These are phyloP conservation scores for Panicum virgatum DNA, from an alignment of 202 grass and related monocot genomes.

Conservation along the genomic window DNA sequence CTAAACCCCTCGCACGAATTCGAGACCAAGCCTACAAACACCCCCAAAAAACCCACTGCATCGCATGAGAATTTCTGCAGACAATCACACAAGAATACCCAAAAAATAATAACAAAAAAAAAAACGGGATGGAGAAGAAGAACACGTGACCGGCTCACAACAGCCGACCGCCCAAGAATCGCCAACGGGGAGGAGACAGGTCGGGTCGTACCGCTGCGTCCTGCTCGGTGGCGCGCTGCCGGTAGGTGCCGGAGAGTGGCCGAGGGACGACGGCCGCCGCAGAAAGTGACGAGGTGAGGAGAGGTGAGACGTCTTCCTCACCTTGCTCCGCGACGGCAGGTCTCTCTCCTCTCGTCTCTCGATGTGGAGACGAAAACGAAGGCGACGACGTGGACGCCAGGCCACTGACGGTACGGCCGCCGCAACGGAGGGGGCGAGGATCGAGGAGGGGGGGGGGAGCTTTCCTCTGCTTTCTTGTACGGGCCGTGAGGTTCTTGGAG, in stretches of 20 bases:
- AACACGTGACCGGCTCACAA: constrained; percentile 1
- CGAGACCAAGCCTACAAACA: not conserved
- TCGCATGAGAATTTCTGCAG: not conserved
- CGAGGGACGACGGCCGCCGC: not conserved
- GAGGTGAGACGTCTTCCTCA: constrained; percentile 22
- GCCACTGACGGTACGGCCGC: not conserved
- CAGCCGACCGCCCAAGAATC: not conserved
- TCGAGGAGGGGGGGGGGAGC: too few species aligned
- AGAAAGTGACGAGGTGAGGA: not conserved
- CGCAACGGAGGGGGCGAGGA: not conserved
- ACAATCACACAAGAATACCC: not conserved
- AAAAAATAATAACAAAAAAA: not conserved
- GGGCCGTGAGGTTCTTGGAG: not conserved
- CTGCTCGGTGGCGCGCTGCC: not conserved
- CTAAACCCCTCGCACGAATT: constrained; percentile 13
- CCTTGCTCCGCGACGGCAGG: not conserved
- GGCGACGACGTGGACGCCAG: not conserved
- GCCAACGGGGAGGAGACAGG: not conserved
- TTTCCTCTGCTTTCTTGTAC: too few species aligned
- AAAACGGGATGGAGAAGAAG: not conserved
- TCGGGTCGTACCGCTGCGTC: not conserved
- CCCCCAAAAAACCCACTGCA: not conserved
- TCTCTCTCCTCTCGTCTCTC: not conserved
- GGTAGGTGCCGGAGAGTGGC: constrained; percentile 16
- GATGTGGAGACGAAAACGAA: not conserved